phyloP scores from a whole-genome alignment of 768 basidiomycete species.

The Lyophyllum atratum region DNA sequence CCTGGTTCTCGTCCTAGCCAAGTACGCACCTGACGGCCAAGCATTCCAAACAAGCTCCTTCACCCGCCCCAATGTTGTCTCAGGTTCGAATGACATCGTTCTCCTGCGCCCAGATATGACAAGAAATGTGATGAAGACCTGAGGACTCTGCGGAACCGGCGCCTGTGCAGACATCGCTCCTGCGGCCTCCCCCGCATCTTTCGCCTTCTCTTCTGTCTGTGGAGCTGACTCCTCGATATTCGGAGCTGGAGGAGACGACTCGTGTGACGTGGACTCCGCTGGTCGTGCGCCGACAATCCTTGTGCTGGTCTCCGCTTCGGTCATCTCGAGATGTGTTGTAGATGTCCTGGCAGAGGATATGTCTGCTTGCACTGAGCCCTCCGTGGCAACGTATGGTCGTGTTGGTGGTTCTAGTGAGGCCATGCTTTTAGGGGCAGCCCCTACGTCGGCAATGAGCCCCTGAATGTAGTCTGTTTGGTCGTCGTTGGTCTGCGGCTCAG shows the following conservation, averaged over 20 bases:
- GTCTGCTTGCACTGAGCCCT: not conserved
- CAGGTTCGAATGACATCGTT: constrained; percentile 75
- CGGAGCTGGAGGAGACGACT: constrained; percentile 3
- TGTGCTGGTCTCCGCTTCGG: constrained; percentile 1
- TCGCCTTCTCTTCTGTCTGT: constrained; percentile 2
- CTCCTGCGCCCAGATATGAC: constrained; percentile 68
- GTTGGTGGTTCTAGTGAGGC: constrained; percentile 19
- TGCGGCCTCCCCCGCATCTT: not conserved
- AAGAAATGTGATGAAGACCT: constrained; percentile 70
- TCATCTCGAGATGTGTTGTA: constrained; percentile 15
- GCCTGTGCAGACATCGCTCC: constrained; percentile 3
- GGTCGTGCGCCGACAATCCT: not conserved
- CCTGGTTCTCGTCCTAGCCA: too few relatives aligned
- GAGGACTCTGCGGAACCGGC: constrained; percentile 57
- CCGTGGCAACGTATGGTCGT: constrained; percentile 11
- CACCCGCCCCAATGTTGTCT: constrained; percentile 72
- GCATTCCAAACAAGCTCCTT: constrained; percentile 86
- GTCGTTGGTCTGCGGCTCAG: not conserved
- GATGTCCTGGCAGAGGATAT: constrained; percentile 20
- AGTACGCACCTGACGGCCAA: constrained; percentile 68
- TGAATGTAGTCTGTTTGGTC: not conserved
- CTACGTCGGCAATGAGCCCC: not conserved
- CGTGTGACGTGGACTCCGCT: constrained; percentile 12
- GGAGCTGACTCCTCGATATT: not conserved
- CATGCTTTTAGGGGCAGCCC: constrained; percentile 5